phyloP scores from a whole-genome alignment of 106 monocot genomes.

The Dactylorhiza incarnata region DNA sequence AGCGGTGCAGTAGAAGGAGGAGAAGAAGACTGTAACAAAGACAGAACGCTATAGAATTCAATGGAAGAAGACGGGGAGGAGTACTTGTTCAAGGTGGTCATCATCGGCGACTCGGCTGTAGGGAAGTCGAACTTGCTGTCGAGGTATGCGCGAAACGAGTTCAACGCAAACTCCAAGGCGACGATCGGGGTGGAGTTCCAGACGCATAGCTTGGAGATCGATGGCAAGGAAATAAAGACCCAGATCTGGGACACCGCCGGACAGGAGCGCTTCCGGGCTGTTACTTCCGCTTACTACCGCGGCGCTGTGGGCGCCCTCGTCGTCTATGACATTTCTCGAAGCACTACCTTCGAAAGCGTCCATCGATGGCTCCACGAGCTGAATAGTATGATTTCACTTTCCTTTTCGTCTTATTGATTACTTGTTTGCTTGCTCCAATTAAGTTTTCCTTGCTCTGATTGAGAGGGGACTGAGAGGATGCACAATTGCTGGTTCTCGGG shows the following conservation, averaged over 20 bases:
- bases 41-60: neutral
- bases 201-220: conserved; percentile 37
- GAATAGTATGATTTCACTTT: neutral
- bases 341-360: conserved; percentile 54
- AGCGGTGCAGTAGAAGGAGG: neutral
- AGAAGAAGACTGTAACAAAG: neutral
- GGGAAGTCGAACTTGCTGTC: conserved; percentile 40
- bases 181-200: conserved; percentile 69
- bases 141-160: conserved; percentile 46
- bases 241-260: conserved; percentile 82
- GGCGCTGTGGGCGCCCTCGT: conserved; percentile 64
- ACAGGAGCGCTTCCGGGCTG: conserved; percentile 44
- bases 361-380: conserved; percentile 38
- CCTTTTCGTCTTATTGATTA: neutral
- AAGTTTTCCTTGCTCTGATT: neutral
- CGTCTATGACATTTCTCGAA: conserved; percentile 69
- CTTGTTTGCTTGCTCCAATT: neutral
- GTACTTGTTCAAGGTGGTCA: conserved; percentile 42
- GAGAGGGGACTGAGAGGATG: neutral
- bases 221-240: conserved; percentile 43
- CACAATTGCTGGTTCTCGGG: neutral
- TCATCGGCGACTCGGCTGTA: conserved; percentile 40
- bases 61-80: conserved; percentile 18
- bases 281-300: conserved; percentile 38
- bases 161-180: conserved; percentile 53